phyloP scores from a whole-genome alignment of 345 rosid genomes.

The Heritiera fomes region DNA sequence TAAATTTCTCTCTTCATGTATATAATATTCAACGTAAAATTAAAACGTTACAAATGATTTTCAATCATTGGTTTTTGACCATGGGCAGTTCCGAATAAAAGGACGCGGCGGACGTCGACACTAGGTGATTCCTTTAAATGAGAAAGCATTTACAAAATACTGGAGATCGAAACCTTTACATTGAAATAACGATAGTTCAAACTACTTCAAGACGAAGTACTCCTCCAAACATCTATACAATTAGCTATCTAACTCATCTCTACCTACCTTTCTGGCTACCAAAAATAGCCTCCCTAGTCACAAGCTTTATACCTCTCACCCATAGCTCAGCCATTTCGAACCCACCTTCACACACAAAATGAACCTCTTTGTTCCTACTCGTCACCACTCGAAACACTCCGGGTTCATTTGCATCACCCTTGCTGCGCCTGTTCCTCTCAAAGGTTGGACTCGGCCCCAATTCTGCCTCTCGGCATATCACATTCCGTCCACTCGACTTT shows the following conservation, averaged over 20 bases:
- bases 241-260: not conserved
- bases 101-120: too few species aligned
- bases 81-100: too few species aligned
- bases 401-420: conserved; percentile 39
- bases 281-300: conserved; percentile 55
- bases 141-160: conserved; percentile 37
- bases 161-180: conserved; percentile 37
- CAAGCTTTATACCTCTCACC: conserved; percentile 92
- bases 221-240: conserved; percentile 27
- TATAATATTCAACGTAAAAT: too few species aligned
- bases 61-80: too few species aligned
- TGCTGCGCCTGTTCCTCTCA: conserved; percentile 46
- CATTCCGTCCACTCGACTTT: conserved; percentile 63
- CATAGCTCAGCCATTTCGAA: conserved; percentile 76
- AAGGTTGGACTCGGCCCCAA: conserved; percentile 61
- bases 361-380: conserved; percentile 68
- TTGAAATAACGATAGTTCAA: not conserved
- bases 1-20: too few species aligned
- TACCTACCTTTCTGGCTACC: conserved; percentile 24
- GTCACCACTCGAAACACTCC: conserved; percentile 80
- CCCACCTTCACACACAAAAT: conserved; percentile 81
- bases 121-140: not conserved
- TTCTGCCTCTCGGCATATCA: conserved; percentile 63
- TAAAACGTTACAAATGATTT: too few species aligned
- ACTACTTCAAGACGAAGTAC: conserved; percentile 42